Conservation (phyloP, 805 yeast species). For the Metschnikowia peoriensis region DNA sequence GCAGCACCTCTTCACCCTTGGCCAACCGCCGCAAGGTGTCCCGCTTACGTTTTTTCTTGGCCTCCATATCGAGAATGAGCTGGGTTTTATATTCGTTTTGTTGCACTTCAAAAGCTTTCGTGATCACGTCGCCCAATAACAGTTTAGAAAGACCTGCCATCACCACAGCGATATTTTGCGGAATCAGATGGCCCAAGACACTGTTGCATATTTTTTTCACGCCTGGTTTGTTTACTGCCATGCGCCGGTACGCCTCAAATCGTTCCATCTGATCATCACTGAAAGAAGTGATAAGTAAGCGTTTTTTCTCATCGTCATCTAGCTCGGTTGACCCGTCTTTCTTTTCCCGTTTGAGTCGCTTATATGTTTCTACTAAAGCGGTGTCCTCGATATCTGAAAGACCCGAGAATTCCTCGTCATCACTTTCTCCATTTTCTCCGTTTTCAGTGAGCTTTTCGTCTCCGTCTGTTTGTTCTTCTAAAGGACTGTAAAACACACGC, state of each 20-base stretch:
- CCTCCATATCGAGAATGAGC: constrained; percentile 34
- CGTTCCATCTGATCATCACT: constrained; percentile 82
- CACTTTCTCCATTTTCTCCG: constrained; percentile 16
- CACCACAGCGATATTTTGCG: constrained; percentile 76
- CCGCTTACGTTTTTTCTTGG: constrained; percentile 34
- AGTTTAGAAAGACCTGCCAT: constrained; percentile 86
- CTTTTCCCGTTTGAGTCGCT: constrained; percentile 32
- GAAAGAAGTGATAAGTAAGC: constrained; percentile 66
- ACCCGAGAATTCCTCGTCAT: constrained; percentile 26
- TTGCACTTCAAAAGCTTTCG: constrained; percentile 73
- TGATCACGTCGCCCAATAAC: constrained; percentile 86
- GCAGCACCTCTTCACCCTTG: constrained; percentile 29
- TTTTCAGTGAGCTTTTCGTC: constrained; percentile 1
- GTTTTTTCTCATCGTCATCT: constrained; percentile 53
- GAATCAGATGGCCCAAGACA: constrained; percentile 74
- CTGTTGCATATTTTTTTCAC: constrained; percentile 79
- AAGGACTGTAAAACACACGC: constrained; percentile 36
- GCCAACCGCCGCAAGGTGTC: constrained; percentile 38
- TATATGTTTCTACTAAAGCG: constrained; percentile 31
- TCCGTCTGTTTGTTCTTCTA: constrained; percentile 18
- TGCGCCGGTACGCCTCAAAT: constrained; percentile 82
- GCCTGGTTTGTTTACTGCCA: constrained; percentile 58
- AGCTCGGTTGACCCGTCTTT: constrained; percentile 15
- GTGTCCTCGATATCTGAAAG: constrained; percentile 36
- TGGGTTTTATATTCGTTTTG: constrained; percentile 48